Base-by-base conservation (phyloP, 2,329 filamentous ascomycete species). In the Exophiala sp. region DNA sequence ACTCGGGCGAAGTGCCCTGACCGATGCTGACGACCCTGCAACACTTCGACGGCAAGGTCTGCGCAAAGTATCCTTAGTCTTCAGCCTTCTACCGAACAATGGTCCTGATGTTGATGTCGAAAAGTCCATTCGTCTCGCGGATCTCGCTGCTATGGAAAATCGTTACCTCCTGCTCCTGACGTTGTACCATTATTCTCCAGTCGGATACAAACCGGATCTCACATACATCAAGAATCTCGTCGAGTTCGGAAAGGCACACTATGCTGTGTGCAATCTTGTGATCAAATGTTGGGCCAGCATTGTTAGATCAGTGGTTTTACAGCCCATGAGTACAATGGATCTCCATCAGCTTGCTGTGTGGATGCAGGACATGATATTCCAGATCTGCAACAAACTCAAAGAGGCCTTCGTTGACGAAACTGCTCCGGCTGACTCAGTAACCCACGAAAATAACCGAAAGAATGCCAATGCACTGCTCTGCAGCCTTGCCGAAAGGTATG, bases 21-120 rank as follows among this genome's bases (percentile, higher is more conserved):
- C 29, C 29, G 39, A 45, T 14, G 12, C 18, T 21, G 35, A 52
- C 16, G 40, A 48, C 29, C 21, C 24, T 9, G 47, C 44, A 35
- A 33, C 43, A 35, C 16, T 47, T 24, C 49, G 42, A 33, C 57
- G 47, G 35, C 33, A 50, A 6, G 40, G 33, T 12, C 20, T 50
- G n/a, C 59, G 59, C 34, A 58, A 57, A 34, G 38, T 45, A 20
- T 58, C 55, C 12, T 46, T 62, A 8, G 38, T 62, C 3, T 62
- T 62, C 55, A 57, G 58, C 39, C 38, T 62, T 10, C 39, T 58
- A 12, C 59, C 59, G 12, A 62, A 62, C 36, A 56, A 56, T 24
- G 58, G 51, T 20, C 57, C 48, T 21, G 48, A 53, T 34, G 29
- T 46, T 10, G 43, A 47, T 9, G 45, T 48, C 10, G 54, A 60